Evolutionary conservation across 805 yeast species (phyloP).

Genomic region (Candida nemodendra): DNA sequence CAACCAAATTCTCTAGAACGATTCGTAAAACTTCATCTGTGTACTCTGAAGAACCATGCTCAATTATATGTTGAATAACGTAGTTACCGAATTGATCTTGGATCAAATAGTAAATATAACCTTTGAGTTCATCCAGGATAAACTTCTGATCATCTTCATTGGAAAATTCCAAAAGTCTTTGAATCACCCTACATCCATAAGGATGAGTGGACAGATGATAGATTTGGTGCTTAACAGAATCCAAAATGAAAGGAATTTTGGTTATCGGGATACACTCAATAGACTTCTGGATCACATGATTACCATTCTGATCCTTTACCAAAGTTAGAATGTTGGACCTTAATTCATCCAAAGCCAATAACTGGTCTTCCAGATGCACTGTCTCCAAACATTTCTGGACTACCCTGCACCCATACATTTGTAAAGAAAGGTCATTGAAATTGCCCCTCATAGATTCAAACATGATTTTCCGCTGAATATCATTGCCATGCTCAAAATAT

Average conservation of each 20-base stretch:
- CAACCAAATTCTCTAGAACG: conserved; percentile 61
- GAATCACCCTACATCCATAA: conserved; percentile 96
- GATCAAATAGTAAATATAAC: conserved; percentile 69
- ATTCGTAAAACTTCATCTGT: conserved; percentile 58
- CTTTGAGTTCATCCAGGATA: conserved; percentile 70
- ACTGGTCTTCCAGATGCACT: conserved; percentile 61
- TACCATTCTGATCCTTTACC: conserved; percentile 95
- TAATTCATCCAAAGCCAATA: conserved; percentile 67
- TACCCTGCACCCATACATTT: conserved; percentile 98
- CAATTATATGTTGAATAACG: conserved; percentile 93
- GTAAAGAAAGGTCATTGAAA: conserved; percentile 73
- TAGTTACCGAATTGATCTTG: conserved; percentile 98
- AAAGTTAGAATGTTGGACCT: conserved; percentile 55
- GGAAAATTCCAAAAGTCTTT: conserved; percentile 83
- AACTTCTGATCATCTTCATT: conserved; percentile 58
- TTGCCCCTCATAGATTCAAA: conserved; percentile 72
- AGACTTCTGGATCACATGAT: conserved; percentile 94
- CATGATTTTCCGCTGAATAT: conserved; percentile 64
- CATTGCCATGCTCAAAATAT: conserved; percentile 79
- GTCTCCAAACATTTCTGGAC: conserved; percentile 91
- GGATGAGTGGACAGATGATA: conserved; percentile 92
- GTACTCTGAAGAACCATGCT: conserved; percentile 68
- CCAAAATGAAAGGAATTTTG: conserved; percentile 67
- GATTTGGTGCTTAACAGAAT: conserved; percentile 65
- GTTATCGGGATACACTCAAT: conserved; percentile 81